Conservation (phyloP, 202 grass and related monocot species). For the Schoenoplectus tabernaemontani region DNA sequence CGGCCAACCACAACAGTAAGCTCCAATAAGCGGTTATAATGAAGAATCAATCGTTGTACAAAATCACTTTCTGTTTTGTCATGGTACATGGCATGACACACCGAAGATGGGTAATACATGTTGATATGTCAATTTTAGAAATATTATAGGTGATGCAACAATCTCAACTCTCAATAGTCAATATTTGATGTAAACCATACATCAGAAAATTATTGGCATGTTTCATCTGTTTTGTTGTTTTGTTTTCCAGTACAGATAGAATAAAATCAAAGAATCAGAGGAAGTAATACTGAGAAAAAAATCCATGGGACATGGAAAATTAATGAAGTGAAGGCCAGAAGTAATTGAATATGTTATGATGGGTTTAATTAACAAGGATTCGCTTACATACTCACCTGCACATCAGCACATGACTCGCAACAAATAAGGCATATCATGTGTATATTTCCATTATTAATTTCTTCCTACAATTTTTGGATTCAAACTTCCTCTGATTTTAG, state of each 20-base stretch:
- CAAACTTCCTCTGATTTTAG: neutral
- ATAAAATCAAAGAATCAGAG: neutral
- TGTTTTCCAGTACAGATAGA: neutral
- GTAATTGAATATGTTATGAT: neutral
- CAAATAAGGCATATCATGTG: neutral
- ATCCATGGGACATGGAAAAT: neutral
- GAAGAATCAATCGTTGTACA: neutral
- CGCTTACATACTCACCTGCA: neutral
- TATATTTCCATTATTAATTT: neutral
- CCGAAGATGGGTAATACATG: neutral
- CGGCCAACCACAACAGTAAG: neutral
- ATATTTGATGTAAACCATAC: slow-evolving; percentile 7
- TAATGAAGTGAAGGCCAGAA: neutral
- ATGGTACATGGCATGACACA: neutral
- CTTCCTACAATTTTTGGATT: neutral
- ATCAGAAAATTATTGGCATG: neutral
- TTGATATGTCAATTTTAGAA: slow-evolving; percentile 10
- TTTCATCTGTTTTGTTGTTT: neutral
- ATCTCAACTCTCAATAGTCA: neutral
- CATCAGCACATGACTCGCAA: neutral
- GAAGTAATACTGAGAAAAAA: neutral
- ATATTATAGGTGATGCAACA: neutral
- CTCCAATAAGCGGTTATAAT: neutral
- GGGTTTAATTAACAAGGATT: neutral
- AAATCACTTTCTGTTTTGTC: neutral